These are phyloP conservation scores for button mushroom (Agaricus bisporus) DNA, from an alignment of 768 basidiomycete species.

Conservation along the genomic window DNA sequence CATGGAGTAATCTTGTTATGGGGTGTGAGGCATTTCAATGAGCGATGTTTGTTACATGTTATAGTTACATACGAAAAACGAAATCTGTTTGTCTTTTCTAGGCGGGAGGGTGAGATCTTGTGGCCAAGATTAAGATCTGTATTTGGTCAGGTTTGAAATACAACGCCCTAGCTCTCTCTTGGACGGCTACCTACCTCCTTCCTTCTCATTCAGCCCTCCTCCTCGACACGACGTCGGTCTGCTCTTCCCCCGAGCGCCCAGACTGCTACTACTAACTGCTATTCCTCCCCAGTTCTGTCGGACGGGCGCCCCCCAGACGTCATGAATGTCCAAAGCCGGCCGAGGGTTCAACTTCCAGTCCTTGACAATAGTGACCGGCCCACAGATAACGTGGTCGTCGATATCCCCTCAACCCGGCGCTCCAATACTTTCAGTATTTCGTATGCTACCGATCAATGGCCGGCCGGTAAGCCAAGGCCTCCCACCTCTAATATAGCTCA, in stretches of 20 bases:
- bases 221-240: constrained; percentile 2
- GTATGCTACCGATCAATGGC: constrained; percentile 37
- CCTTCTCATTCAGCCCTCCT: neutral
- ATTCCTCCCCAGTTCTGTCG: neutral
- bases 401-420: constrained; percentile 25
- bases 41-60: constrained; percentile 5
- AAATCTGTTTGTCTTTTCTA: too few species aligned
- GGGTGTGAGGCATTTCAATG: constrained; percentile 18
- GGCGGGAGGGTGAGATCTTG: constrained; percentile 1
- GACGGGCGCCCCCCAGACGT: neutral
- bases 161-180: constrained; percentile 11
- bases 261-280: neutral
- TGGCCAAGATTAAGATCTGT: constrained; percentile 10
- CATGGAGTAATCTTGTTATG: constrained; percentile 24
- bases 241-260: neutral
- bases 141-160: constrained; percentile 32
- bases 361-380: neutral
- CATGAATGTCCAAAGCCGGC: constrained; percentile 33
- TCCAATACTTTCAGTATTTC: constrained; percentile 57
- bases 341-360: constrained; percentile 36
- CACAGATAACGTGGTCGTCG: constrained; percentile 39
- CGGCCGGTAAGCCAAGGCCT: constrained; percentile 18
- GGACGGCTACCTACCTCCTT: neutral
- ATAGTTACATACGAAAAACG: constrained; percentile 8
- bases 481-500: constrained; percentile 8